Base-by-base conservation (phyloP, 176 grass and related monocot species). In the Rhynchospora pubera region DNA sequence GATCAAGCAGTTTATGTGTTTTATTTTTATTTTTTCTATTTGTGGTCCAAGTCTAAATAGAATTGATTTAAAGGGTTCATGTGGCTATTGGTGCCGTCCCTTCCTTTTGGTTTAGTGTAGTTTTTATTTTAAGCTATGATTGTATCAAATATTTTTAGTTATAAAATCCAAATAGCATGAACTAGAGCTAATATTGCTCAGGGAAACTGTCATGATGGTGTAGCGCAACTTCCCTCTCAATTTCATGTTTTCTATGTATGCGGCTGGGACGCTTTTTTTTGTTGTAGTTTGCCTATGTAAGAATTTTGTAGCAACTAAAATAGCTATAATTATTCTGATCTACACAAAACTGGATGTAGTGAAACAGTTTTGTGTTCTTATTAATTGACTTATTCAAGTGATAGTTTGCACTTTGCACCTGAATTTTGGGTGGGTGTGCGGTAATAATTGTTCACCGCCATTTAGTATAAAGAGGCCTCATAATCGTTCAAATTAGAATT, bases 271-370 rank as follows among this genome's bases (percentile, higher is more conserved):
- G 26, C 1, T 28, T 28, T 1, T 28, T 39, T 39, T 39, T 39
- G 34, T 39, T 39, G 4, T 39, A 39, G 3, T 78, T 63, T 66
- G 50, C 66, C 63, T 83, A 64, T 77, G 79, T 58, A 78, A 83
- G 78, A 97, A 89, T 86, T 91, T 91, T 97, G 82, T 84, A 86
- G 89, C 78, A 62, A 70, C 45, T 79, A 80, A 57, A 79, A 88
- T 21, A 65, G 60, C 59, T 64, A 82, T 65, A 82, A 62, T 62
- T 81, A 51, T 81, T 81, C 42, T 65, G 16, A 82, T 65, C 65
- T 11, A 51, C 62, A 50, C 21, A 16, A 1, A 82, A 61, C 34
- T 52, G 23, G 48, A 53, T 0, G 28, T 75, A 55, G 48, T 53
- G 23, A 76, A 26, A 55, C 23, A 30, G 12, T 76, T 76, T 76